Percentiles rank a stretch among this genome's conserved stretches.
These are phyloP conservation scores for Penicillium roqueforti DNA, from an alignment of 495 filamentous ascomycete species.

Conservation along the genomic window DNA sequence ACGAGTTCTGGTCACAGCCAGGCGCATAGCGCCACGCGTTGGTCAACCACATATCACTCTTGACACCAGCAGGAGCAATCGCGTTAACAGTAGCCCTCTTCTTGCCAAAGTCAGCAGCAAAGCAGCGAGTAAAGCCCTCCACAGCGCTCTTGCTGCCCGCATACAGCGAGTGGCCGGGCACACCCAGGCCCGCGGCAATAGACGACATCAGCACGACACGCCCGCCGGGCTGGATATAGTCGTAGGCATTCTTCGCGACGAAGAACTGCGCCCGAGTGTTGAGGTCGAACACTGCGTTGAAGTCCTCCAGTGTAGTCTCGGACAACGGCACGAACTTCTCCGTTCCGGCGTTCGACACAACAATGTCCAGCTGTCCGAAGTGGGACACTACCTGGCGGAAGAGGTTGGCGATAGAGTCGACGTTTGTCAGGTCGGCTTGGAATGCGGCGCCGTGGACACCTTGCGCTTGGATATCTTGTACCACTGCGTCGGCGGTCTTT, in stretches of 20 bases:
- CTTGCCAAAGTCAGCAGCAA: conserved; percentile 68
- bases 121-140: conserved; percentile 71
- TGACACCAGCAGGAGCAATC: conserved; percentile 71
- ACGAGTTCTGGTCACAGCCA: conserved; percentile 37
- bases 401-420: conserved; percentile 58
- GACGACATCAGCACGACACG: conserved; percentile 58
- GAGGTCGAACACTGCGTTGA: conserved; percentile 70
- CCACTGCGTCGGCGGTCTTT: conserved; percentile 58
- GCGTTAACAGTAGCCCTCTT: conserved; percentile 73
- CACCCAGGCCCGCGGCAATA: conserved; percentile 53
- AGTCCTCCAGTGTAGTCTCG: conserved; percentile 70
- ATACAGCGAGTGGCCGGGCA: conserved; percentile 71
- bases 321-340: conserved; percentile 47
- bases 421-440: conserved; percentile 69
- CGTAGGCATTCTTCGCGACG: conserved; percentile 72
- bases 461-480: conserved; percentile 54
- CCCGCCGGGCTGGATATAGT: conserved; percentile 61
- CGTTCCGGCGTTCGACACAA: conserved; percentile 57
- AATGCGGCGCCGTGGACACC: conserved; percentile 63
- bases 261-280: conserved; percentile 81
- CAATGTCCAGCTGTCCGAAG: conserved; percentile 72
- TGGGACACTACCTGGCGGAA: conserved; percentile 60
- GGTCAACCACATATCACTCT: conserved; percentile 72
- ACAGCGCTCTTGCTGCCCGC: conserved; percentile 73
- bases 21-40: conserved; percentile 64